Evolutionary conservation across 176 grass and related monocot genomes (phyloP), one percentile per base, ranked within the genome.

Genomic region (Aegilops umbellulata): DNA sequence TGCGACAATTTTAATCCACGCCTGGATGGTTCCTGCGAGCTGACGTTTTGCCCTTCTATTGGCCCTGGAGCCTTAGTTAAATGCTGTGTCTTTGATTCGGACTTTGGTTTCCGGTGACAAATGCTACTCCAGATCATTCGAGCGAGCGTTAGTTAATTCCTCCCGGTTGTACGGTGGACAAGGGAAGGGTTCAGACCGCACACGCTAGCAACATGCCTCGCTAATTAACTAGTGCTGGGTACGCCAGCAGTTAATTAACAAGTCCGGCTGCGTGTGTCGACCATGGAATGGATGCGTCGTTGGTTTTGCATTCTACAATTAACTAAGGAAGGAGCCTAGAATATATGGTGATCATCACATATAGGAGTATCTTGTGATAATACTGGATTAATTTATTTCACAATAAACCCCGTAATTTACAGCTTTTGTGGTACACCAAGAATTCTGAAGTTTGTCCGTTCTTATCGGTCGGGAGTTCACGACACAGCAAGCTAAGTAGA

Each of bases 21-120:
- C 23, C 71, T 74, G 44, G 72, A 75, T 20, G 72, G 24, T 75
- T 76, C 74, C 3, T 7, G 46, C 8, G 46, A 76, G 26, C 29
- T 76, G 74, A 55, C 74, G 74, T 76, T 76, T 76, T 76, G 74
- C 0, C 16, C 1, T 55, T 76, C 74, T 55, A 76, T 76, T 76
- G 46, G 74, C 51, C 17, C 46, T 13, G 8, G 44, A 25, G 25
- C 5, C 51, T 55, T 55, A 75, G n/a, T 9, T 76, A 32, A 25
- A 10, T 55, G 27, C 6, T 53, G 6, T 26, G 25, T 1, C 1
- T 51, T 47, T 47, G 24, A 20, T 51, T 53, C 49, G 46, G 47
- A 1, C 46, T 7, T 76, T 31, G 42, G 42, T 17, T 32, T 22
- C 46, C 51, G 20, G 26, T 76, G 25, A 31, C 7, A 53, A 10